Percentiles rank a stretch among this genome's conserved stretches.
phyloP scores from a whole-genome alignment of 768 basidiomycete genomes.

The Auricularia cornea region DNA sequence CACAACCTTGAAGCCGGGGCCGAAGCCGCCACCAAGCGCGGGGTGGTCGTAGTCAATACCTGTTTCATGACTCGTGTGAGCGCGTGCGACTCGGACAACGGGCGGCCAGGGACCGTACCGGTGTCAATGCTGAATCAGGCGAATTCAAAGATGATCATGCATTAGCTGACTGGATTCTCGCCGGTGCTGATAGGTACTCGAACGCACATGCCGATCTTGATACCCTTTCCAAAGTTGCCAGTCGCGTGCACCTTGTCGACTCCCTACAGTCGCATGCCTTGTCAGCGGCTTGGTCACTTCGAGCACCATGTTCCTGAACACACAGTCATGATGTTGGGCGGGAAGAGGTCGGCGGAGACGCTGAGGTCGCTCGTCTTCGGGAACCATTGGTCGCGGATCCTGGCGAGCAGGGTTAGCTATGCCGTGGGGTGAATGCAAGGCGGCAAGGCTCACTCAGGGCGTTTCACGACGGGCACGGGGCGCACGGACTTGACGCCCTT shows the following conservation, averaged over 20 bases:
- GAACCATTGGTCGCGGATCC: background rate
- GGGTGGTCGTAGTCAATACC: conserved; percentile 6
- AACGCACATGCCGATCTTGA: conserved; percentile 28
- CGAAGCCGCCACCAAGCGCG: conserved; percentile 11
- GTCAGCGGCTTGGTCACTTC: background rate
- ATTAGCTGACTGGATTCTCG: background rate
- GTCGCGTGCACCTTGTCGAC: conserved; percentile 29
- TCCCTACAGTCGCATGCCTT: conserved; percentile 6
- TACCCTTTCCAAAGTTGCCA: conserved; percentile 31
- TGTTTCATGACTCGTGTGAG: background rate
- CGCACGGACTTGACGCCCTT: conserved; percentile 1
- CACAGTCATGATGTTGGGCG: conserved; percentile 7
- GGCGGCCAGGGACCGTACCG: background rate
- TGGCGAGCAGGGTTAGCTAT: background rate
- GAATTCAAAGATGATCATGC: background rate
- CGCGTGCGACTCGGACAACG: background rate
- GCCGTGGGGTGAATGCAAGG: too few species aligned
- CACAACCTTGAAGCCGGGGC: conserved; percentile 6
- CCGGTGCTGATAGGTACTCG: background rate
- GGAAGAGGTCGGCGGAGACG: background rate
- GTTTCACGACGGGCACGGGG: background rate
- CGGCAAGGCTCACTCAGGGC: conserved; percentile 2
- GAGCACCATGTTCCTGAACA: background rate
- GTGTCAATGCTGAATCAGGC: conserved; percentile 37
- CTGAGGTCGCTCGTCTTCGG: background rate